A percentile compares a stretch with the other conserved stretches of the same genome.
Evolutionary conservation across 352 stramenopile genomes (phyloP).

Genomic region (Phytophthora citrophthora): DNA sequence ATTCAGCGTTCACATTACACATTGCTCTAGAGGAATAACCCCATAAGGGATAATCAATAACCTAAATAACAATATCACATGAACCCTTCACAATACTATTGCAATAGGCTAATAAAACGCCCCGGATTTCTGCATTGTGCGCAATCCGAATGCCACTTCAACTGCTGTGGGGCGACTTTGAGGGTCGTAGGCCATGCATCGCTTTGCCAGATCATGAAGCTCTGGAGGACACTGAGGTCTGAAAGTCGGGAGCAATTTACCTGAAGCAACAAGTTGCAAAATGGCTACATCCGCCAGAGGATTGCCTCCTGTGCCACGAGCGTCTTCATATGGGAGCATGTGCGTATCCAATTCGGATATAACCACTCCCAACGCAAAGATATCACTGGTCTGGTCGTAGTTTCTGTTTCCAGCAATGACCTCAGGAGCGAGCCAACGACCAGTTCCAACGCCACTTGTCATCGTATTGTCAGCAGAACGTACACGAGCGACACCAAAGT

Average conservation of each 20-base stretch:
- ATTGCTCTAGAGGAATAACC: constrained; percentile 17
- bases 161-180: constrained; percentile 51
- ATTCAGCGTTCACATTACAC: constrained; percentile 42
- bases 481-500: constrained; percentile 54
- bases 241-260: constrained; percentile 52
- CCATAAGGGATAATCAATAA: constrained; percentile 8
- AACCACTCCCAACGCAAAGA: constrained; percentile 60
- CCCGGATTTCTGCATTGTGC: constrained; percentile 45
- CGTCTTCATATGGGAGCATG: constrained; percentile 56
- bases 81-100: too few species aligned
- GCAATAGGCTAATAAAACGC: constrained; percentile 23
- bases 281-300: constrained; percentile 52
- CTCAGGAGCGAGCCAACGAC: constrained; percentile 62
- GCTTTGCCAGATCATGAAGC: constrained; percentile 43
- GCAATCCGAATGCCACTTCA: constrained; percentile 56
- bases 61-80: constrained; percentile 23
- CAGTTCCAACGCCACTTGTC: constrained; percentile 55
- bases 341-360: constrained; percentile 72
- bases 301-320: constrained; percentile 31
- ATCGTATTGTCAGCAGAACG: constrained; percentile 53
- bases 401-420: constrained; percentile 51
- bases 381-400: constrained; percentile 58
- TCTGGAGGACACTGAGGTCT: constrained; percentile 42
- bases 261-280: constrained; percentile 57
- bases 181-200: constrained; percentile 48